These are phyloP conservation scores for Aspergillus costaricaensis DNA, from an alignment of 2,329 filamentous ascomycete species.

Conservation along the genomic window DNA sequence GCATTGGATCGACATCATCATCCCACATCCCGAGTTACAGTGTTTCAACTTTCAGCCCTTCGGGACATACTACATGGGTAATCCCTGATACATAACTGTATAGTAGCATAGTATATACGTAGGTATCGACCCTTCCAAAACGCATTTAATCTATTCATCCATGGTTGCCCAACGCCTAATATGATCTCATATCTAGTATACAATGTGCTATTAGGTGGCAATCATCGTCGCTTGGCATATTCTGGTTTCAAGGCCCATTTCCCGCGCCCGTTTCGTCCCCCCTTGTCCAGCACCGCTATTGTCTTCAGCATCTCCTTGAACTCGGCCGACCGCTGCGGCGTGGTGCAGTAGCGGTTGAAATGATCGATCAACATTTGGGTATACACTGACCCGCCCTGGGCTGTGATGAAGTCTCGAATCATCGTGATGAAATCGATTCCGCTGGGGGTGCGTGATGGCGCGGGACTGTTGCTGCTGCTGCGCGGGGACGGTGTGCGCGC, in stretches of 20 bases:
- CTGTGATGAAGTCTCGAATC: constrained; percentile 76
- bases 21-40: neutral
- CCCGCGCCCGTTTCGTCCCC: constrained; percentile 50
- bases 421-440: constrained; percentile 67
- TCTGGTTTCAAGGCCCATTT: constrained; percentile 64
- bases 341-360: constrained; percentile 78
- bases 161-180: neutral
- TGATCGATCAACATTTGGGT: constrained; percentile 88
- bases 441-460: constrained; percentile 42
- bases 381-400: constrained; percentile 75
- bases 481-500: constrained; percentile 27
- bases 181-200: too few relatives aligned
- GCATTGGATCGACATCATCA: neutral
- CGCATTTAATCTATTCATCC: neutral
- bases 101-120: too few relatives aligned
- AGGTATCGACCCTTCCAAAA: neutral
- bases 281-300: constrained; percentile 70
- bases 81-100: neutral
- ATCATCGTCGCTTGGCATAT: constrained; percentile 37
- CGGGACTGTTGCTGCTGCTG: constrained; percentile 45
- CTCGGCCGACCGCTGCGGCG: constrained; percentile 67
- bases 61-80: neutral
- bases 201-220: neutral
- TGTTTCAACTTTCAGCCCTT: neutral
- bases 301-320: constrained; percentile 79